Conservation (phyloP, 139 green algal genomes). For the Volvox reticuliferus region DNA sequence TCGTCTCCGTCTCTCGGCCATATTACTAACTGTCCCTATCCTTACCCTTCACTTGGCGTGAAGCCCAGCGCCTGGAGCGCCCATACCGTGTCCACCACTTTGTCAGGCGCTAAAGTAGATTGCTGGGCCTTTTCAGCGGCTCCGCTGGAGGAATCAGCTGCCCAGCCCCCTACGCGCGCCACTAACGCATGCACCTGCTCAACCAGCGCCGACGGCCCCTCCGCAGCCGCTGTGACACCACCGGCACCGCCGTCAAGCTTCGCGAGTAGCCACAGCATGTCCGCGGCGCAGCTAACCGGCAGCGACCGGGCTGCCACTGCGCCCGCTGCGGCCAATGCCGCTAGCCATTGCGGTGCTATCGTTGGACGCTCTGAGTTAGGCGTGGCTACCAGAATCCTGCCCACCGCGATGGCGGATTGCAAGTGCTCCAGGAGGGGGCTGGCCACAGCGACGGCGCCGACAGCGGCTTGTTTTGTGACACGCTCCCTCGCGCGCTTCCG, state of each 20-base stretch:
- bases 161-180: not conserved
- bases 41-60: not conserved
- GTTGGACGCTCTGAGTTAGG: not conserved
- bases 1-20: too few species aligned
- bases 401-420: not conserved
- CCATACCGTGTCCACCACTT: not conserved
- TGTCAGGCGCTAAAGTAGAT: not conserved
- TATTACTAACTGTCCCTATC: not conserved
- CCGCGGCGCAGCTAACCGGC: not conserved
- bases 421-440: constrained; percentile 3
- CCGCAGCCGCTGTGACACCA: not conserved
- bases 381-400: not conserved
- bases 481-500: not conserved
- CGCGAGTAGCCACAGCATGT: constrained; percentile 21
- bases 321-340: not conserved
- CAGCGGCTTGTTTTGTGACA: not conserved
- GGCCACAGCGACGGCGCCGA: not conserved
- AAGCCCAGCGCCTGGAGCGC: constrained; percentile 1
- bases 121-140: not conserved
- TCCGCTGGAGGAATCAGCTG: not conserved
- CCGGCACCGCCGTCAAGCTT: not conserved
- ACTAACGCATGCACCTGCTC: not conserved
- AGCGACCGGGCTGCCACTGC: not conserved
- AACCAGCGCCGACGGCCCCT: not conserved
- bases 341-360: not conserved